phyloP scores from a whole-genome alignment of 768 basidiomycete genomes.

The Gymnopilus dilepis region DNA sequence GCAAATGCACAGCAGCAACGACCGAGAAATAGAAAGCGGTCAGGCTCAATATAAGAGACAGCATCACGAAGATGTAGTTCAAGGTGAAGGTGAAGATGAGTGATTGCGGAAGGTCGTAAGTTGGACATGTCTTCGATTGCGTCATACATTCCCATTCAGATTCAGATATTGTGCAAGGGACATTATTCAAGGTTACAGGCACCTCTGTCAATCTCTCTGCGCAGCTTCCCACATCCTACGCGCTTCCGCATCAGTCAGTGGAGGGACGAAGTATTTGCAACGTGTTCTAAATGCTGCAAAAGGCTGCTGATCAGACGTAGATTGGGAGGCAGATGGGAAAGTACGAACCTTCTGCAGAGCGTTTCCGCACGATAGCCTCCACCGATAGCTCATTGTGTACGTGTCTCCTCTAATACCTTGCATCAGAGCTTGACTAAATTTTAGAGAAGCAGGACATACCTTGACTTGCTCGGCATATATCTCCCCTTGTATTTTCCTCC shows the following conservation, averaged over 20 bases:
- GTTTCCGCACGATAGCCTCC: slow-evolving; percentile 71
- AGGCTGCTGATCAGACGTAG: background rate
- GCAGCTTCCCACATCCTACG: slow-evolving; percentile 39
- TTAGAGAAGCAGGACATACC: slow-evolving; percentile 43
- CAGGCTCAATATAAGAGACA: background rate
- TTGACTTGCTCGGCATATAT: slow-evolving; percentile 74
- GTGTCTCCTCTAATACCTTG: slow-evolving; percentile 60
- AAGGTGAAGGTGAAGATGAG: slow-evolving; percentile 1
- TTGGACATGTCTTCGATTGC: slow-evolving; percentile 26
- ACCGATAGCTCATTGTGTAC: slow-evolving; percentile 76
- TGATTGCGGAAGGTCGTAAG: background rate
- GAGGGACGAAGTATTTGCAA: slow-evolving; percentile 80
- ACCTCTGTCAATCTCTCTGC: slow-evolving; percentile 10
- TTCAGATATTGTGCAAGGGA: background rate
- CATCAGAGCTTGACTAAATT: background rate
- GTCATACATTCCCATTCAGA: slow-evolving; percentile 34
- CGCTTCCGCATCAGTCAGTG: slow-evolving; percentile 60
- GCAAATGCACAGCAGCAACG: slow-evolving; percentile 2
- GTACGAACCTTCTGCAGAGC: slow-evolving; percentile 70
- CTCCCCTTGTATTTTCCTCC: slow-evolving; percentile 58
- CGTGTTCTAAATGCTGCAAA: slow-evolving; percentile 73
- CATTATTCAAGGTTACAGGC: background rate
- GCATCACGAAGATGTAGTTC: slow-evolving; percentile 9
- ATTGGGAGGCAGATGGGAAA: background rate
- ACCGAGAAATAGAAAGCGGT: background rate